Conservation (phyloP, 1,284 basidiomycete species). For the Flammula alnicola region DNA sequence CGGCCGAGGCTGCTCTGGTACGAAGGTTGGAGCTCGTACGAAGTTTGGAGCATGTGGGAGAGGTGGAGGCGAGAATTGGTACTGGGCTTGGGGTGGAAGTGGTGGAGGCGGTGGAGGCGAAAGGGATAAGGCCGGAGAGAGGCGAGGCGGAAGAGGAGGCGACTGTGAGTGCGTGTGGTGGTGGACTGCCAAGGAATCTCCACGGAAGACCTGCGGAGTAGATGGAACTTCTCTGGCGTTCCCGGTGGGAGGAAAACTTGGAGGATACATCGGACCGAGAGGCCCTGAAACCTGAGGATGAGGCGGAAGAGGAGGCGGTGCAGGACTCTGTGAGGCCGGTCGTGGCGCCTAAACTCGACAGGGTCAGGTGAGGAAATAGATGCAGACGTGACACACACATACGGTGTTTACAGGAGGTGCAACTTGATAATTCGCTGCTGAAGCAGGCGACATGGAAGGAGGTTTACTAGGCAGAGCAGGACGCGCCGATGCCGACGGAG, state of each 20-base stretch:
- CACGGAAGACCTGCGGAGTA: neutral
- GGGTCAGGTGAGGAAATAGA: constrained; percentile 13
- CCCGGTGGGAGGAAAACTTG: constrained; percentile 14
- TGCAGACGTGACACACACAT: constrained; percentile 11
- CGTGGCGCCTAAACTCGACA: constrained; percentile 10
- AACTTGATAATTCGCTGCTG: no score
- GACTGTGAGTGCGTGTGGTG: neutral
- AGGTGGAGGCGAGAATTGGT: constrained; percentile 14
- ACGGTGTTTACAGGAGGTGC: constrained; percentile 4
- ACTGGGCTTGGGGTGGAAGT: constrained; percentile 12
- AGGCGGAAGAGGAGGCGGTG: constrained; percentile 29
- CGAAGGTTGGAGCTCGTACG: constrained; percentile 4
- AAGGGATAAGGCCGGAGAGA: constrained; percentile 23
- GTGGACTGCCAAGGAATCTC: neutral
- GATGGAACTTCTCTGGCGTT: neutral
- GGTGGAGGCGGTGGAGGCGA: constrained; percentile 30
- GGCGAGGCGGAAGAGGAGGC: neutral
- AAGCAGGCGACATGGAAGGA: constrained; percentile 6
- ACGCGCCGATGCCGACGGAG: constrained; percentile 8
- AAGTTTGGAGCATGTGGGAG: constrained; percentile 8
- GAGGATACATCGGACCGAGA: constrained; percentile 15
- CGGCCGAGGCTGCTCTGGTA: constrained; percentile 22
- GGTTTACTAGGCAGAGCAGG: constrained; percentile 26
- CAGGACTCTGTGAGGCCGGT: constrained; percentile 15
- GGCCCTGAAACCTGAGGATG: constrained; percentile 20